Evolutionary conservation across 129 eudicot genomes (phyloP).

Genomic region (Daucus carota): DH1_v3.0 NC_030383.2:55882001-55882500

Average conservation of each 20-base stretch:
- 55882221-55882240: neutral
- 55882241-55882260: neutral
- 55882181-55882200: neutral
- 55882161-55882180: neutral
- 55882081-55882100: neutral
- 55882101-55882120: neutral
- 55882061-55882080: neutral
- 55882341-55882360: neutral
- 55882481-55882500: slow-evolving; percentile 43
- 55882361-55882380: slow-evolving; percentile 8
- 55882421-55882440: neutral
- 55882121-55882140: neutral
- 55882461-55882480: slow-evolving; percentile 38
- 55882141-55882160: neutral
- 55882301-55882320: neutral
- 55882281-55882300: neutral
- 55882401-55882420: neutral
- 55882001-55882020: neutral
- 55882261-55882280: neutral
- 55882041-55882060: neutral
- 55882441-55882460: slow-evolving; percentile 18
- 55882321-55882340: too few species aligned
- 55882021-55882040: neutral
- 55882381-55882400: neutral
- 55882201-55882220: neutral